phyloP scores from a whole-genome alignment of 1,284 basidiomycete genomes.

The Sanguinoderma infundibulare region DNA sequence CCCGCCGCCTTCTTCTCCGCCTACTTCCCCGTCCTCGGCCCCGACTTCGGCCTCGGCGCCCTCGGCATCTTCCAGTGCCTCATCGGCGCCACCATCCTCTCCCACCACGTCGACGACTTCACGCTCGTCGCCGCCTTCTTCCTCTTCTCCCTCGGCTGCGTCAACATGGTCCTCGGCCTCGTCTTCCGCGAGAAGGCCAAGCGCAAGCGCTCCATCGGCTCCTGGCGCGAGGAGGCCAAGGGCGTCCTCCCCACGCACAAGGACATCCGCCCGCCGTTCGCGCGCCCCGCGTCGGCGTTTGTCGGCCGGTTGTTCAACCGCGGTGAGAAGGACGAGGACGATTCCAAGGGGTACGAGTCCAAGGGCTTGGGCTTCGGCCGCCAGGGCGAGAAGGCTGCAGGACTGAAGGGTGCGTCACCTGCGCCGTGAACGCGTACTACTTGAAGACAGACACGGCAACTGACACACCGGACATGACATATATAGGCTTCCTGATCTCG shows the following conservation, averaged over 20 bases:
- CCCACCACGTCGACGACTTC: conserved; percentile 80
- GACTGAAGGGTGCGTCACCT: conserved; percentile 51
- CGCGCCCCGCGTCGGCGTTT: conserved; percentile 22
- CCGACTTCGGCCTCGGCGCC: conserved; percentile 79
- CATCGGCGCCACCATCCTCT: conserved; percentile 83
- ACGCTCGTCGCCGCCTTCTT: conserved; percentile 86
- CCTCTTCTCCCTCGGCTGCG: conserved; percentile 82
- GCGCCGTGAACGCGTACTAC: background rate
- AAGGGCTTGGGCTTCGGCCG: conserved; percentile 68
- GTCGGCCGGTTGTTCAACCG: conserved; percentile 32
- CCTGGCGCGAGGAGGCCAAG: conserved; percentile 62
- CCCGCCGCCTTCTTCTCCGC: conserved; percentile 73
- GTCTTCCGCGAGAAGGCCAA: conserved; percentile 70
- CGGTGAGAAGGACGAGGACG: conserved; percentile 14
- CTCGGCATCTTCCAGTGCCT: conserved; percentile 84
- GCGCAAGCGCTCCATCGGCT: conserved; percentile 60
- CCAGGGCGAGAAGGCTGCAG: conserved; percentile 79
- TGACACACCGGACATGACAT: conserved; percentile 9
- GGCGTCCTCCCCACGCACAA: conserved; percentile 57
- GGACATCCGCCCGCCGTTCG: conserved; percentile 40
- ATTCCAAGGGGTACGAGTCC: conserved; percentile 13
- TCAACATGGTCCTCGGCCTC: conserved; percentile 83
- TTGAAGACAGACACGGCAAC: conserved; percentile 1
- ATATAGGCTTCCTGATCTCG: conserved; percentile 41
- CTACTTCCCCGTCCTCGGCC: conserved; percentile 88